Evolutionary conservation across 805 yeast species (phyloP).

Genomic region (Suhomyces prunicola): DNA sequence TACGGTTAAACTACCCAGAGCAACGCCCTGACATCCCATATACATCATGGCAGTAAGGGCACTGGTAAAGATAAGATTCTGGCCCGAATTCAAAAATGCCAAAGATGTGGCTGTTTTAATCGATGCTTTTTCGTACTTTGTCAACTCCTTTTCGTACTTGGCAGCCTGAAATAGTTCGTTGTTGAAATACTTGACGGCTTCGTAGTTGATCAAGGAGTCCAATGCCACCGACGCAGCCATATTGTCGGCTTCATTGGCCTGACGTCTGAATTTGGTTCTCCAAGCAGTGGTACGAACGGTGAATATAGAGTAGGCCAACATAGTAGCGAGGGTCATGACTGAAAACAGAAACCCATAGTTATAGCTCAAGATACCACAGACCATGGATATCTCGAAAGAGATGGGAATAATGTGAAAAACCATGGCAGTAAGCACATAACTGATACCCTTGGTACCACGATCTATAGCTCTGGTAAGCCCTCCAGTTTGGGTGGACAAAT

Average conservation of each 20-base stretch:
- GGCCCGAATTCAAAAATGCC: constrained; percentile 77
- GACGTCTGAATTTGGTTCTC: constrained; percentile 89
- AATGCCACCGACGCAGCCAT: constrained; percentile 93
- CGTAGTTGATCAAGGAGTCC: constrained; percentile 91
- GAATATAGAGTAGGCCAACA: constrained; percentile 83
- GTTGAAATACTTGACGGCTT: constrained; percentile 91
- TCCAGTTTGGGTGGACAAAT: constrained; percentile 88
- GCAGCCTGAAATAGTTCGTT: constrained; percentile 76
- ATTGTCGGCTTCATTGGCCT: constrained; percentile 88
- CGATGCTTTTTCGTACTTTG: constrained; percentile 68
- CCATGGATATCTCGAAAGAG: constrained; percentile 86
- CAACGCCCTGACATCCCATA: constrained; percentile 95
- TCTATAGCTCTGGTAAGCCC: constrained; percentile 95
- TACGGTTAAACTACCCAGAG: constrained; percentile 75
- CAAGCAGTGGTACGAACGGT: constrained; percentile 93
- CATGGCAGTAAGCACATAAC: constrained; percentile 90
- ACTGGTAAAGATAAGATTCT: constrained; percentile 73
- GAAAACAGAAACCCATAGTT: constrained; percentile 90
- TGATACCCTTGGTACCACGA: constrained; percentile 95
- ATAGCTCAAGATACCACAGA: constrained; percentile 89
- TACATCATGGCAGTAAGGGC: constrained; percentile 98
- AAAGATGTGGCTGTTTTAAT: constrained; percentile 82
- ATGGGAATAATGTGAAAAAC: constrained; percentile 96
- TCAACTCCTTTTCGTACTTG: constrained; percentile 76
- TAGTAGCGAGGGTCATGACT: constrained; percentile 80